Conservation (phyloP, 371 early-diverging fungal species). For the Blyttiomyces sp. region DNA sequence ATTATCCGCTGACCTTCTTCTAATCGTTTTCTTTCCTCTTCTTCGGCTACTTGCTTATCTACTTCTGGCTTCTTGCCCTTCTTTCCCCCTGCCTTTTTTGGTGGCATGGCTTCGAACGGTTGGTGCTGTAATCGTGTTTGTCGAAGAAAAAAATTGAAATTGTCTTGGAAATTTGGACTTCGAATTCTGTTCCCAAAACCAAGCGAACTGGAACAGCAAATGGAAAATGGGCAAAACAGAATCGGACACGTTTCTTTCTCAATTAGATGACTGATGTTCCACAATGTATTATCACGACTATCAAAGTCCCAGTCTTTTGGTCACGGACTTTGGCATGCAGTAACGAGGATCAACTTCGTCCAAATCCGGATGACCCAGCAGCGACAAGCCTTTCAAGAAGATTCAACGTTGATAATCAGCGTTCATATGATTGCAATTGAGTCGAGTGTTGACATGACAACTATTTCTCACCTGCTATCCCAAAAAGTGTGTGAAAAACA, state of each 20-base stretch:
- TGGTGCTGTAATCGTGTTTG: no score
- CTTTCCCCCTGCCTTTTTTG: constrained; percentile 3
- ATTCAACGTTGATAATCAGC: neutral
- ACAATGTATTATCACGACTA: neutral
- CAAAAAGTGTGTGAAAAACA: constrained; percentile 97
- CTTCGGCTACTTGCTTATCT: constrained; percentile 19
- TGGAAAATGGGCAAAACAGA: no score
- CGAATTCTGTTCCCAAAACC: no score
- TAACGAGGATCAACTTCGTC: constrained; percentile 84
- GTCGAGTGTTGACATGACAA: constrained; percentile 10
- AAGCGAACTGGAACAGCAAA: no score
- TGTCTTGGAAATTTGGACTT: no score
- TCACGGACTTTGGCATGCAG: constrained; percentile 81
- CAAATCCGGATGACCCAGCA: constrained; percentile 75
- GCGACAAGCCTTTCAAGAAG: constrained; percentile 59
- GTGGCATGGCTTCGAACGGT: neutral
- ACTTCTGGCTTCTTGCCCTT: constrained; percentile 19
- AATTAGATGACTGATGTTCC: no score
- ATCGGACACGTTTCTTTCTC: no score
- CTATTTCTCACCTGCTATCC: constrained; percentile 77
- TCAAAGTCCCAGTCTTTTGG: constrained; percentile 48
- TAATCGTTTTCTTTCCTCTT: constrained; percentile 18
- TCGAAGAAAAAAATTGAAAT: no score
- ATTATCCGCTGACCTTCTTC: constrained; percentile 13
- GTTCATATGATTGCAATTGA: neutral